A percentile compares a stretch with the other conserved stretches of the same genome.
These are phyloP conservation scores for Talaromyces borbonicus DNA, from an alignment of 495 filamentous ascomycete species.

Conservation along the genomic window DNA sequence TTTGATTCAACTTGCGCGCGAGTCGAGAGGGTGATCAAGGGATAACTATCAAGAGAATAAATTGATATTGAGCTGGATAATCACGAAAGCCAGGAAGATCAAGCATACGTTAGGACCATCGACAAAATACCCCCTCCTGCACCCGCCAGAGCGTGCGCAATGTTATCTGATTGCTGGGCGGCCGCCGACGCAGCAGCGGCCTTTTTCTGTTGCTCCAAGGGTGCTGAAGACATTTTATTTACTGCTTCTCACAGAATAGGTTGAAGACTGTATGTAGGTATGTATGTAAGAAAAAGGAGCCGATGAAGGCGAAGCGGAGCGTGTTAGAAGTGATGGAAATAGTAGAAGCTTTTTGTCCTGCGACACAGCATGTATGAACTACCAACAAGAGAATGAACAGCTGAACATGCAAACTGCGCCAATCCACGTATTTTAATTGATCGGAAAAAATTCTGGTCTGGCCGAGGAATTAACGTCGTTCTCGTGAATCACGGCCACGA, in stretches of 20 bases:
- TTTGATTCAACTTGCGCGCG: conserved; percentile 96
- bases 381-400: no score
- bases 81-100: no score
- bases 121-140: conserved; percentile 88
- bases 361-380: no score
- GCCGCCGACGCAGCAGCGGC: conserved; percentile 34
- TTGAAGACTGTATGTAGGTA: no score
- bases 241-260: no score
- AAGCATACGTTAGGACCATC: conserved; percentile 84
- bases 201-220: conserved; percentile 24
- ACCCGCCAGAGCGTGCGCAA: conserved; percentile 79
- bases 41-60: conserved; percentile 62
- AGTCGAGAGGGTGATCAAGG: conserved; percentile 94
- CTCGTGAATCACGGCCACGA: background rate
- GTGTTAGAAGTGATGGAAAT: no score
- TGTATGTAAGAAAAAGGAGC: background rate
- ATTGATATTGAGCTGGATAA: no score
- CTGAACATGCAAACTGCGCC: no score
- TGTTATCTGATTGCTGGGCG: conserved; percentile 74
- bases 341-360: no score
- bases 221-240: conserved; percentile 30
- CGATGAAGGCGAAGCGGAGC: background rate
- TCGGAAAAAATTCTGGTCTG: no score
- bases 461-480: conserved; percentile 1
- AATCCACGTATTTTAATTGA: background rate